Evolutionary conservation across 495 filamentous ascomycete species (phyloP), one percentile per base, ranked within the genome.

Genomic region (Podospora pseudoanserina): DNA sequence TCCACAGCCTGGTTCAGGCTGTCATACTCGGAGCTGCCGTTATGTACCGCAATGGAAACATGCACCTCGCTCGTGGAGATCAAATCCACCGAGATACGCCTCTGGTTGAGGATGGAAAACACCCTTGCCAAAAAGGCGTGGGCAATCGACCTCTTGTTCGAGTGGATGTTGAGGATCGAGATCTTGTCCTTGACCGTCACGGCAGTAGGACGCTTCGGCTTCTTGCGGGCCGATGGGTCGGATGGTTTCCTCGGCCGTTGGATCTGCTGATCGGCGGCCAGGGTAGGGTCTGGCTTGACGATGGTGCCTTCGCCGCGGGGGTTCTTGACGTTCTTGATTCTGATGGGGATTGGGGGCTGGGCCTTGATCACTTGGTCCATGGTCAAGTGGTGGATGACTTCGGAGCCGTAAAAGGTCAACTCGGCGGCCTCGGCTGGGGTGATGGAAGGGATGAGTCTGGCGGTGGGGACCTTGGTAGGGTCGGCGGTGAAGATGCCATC

Each of bases 281-380:
- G 79, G 13, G 81, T 74, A 1, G 80, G 80, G 68, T 86, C 83
- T 16, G 84, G 84, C 72, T 92, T 89, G 70, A 99, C 93, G 64
- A 96, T 83, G 30, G 95, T 99, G 61, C 95, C 95, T 66, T 87
- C 86, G 65, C 92, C 91, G 55, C 88, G 86, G 0, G 96, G 93
- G 73, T 97, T 97, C 82, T 96, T 94, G 75, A 98, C 95, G 77
- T 99, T 98, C 82, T 98, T 97, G 79, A 98, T 98, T 67, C 95
- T 91, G 72, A 97, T 96, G 9, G 90, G 92, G 77, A 98, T 98
- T 16, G 86, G 86, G 0, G 87, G 87, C 64, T 86, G 86, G 3
- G 94, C 93, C 63, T 89, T 91, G 77, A 98, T 97, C 63, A 95
- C 95, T 76, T 97, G 95, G 79, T 99, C 93, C 92, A 99, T 98